Conservation (phyloP, 257 asterid species). For the Thymus quinquecostatus region DNA sequence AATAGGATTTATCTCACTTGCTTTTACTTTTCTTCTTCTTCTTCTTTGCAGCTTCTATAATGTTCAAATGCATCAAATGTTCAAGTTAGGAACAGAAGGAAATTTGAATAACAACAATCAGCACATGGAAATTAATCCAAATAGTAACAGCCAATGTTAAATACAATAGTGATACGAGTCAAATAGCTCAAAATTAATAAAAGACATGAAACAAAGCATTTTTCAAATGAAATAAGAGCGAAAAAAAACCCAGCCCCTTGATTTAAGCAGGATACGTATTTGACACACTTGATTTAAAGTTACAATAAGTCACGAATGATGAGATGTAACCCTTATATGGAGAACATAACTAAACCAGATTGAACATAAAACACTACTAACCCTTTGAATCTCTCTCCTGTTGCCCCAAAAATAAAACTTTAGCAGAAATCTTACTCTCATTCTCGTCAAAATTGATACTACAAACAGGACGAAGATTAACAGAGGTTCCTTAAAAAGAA, state of each 20-base stretch:
- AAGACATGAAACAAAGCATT: not conserved
- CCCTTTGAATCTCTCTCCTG: constrained; percentile 1
- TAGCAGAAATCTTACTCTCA: not conserved
- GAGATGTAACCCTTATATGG: no score
- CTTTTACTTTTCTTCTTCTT: constrained; percentile 92
- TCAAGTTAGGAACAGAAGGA: constrained; percentile 26
- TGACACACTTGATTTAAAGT: not conserved
- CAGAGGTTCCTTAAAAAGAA: not conserved
- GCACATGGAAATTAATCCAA: constrained; percentile 9
- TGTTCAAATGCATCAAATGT: constrained; percentile 31
- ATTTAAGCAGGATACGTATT: not conserved
- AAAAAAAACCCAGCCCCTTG: not conserved
- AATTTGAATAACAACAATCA: constrained; percentile 7
- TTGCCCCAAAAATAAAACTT: not conserved
- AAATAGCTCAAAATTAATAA: not conserved
- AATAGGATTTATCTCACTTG: constrained; percentile 62
- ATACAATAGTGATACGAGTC: constrained; percentile 5
- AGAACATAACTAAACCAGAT: not conserved
- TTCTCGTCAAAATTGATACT: not conserved
- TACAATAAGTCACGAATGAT: no score
- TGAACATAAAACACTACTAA: constrained; percentile 9
- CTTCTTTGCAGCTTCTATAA: constrained; percentile 84
- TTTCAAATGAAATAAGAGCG: not conserved
- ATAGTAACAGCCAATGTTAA: not conserved
- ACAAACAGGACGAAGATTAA: not conserved